Base-by-base conservation (phyloP, 208 protist genomes). In the Herpetomonas samuelpessoai region DNA sequence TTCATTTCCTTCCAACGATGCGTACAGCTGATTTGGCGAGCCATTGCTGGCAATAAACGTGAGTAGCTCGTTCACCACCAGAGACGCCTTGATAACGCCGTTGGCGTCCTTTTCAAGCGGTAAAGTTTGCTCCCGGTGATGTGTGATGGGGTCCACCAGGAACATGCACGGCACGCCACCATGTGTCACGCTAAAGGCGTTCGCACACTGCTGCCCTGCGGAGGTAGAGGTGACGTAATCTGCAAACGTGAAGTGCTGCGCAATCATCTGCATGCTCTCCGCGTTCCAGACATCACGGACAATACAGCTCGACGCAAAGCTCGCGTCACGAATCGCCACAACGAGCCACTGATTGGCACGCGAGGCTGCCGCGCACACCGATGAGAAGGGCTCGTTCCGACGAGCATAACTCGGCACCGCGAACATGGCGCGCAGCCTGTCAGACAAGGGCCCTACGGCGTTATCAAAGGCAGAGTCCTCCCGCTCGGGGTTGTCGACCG, bases 61-160 rank as follows among this genome's bases (percentile, higher is more conserved):
- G 52, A 84, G 57, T 7, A 81, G 30, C 30, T 66, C 22, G 38
- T 85, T 68, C 38, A 81, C 71, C 10, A 91, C 64, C 26, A 72
- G 31, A 22, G 47, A 48, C n/a, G 53, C 70, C 48, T 89, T 71
- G 30, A 88, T 63, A n/a, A 31, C 64, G 25, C 30, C 56, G 46
- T 14, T 10, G n/a, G 65, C 57, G 0, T 27, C 55, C 18, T 31
- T 38, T 26, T 57, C 62, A 18, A 87, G 59, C 12, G 48, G 47
- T 21, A 94, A 31, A 1, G 61, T 53, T 35, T 51, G n/a, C 65
- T 85, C 81, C 54, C 73, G 70, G 49, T 68, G 71, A 24, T 59
- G 55, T 12, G 88, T 91, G 25, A 85, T 44, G 16, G 88, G 88
- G 60, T 91, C 74, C 14, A 94, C 71, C n/a, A 94, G 71, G 35